These are phyloP conservation scores for Scutellaria galericulata DNA, from an alignment of 257 asterid genomes.

Conservation along the genomic window DNA sequence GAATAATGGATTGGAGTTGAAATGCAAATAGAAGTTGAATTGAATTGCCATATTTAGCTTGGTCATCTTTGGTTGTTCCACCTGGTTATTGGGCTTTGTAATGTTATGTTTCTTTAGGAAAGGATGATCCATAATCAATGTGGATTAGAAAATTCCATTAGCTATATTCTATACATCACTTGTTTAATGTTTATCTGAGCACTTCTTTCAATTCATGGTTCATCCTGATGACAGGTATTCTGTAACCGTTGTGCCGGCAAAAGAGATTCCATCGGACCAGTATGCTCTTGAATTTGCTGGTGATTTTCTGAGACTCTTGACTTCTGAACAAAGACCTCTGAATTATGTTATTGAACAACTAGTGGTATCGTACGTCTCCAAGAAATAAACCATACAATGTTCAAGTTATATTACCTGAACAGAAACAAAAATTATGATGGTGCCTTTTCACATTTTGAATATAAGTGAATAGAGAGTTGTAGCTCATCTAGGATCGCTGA, in stretches of 20 bases:
- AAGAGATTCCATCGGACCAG: constrained; percentile 73
- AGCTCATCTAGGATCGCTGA: not conserved
- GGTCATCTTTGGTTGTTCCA: not conserved
- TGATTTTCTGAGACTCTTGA: constrained; percentile 37
- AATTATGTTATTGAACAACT: constrained; percentile 8
- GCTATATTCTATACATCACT: not conserved
- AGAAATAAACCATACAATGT: no score
- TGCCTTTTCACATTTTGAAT: not conserved
- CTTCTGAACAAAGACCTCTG: constrained; percentile 20
- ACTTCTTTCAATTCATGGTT: constrained; percentile 1
- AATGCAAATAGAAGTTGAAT: not conserved
- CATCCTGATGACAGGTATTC: constrained; percentile 67
- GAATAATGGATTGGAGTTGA: not conserved
- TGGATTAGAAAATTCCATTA: not conserved
- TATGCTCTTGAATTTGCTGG: constrained; percentile 89
- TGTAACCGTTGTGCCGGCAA: constrained; percentile 64
- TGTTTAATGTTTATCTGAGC: not conserved
- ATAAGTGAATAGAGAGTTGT: not conserved
- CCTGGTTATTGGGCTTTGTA: not conserved
- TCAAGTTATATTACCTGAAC: no score
- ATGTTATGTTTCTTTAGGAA: constrained; percentile 10
- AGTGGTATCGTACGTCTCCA: not conserved
- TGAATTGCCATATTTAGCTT: not conserved
- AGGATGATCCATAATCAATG: not conserved
- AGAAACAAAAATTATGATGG: not conserved